Evolutionary conservation across 2,329 filamentous ascomycete species (phyloP), one percentile per base, ranked within the genome.

Genomic region (Fusarium anguioides): DNA sequence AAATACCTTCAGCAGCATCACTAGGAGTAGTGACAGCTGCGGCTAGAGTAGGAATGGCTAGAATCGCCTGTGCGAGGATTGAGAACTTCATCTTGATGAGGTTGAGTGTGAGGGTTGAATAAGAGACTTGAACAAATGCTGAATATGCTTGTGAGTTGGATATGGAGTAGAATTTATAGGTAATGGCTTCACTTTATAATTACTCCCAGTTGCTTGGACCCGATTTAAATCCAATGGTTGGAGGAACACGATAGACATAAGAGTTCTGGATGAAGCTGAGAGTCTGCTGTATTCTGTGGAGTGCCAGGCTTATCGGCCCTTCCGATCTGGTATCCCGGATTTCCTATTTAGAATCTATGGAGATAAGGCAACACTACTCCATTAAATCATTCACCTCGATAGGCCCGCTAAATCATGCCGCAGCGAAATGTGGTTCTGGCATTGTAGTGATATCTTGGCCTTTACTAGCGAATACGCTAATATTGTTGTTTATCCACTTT

Each of bases 151-250:
- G 26, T 33, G 11, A 49, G 12, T 33, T 40, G 1, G 26, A 15
- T 21, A 21, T 20, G n/a, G 12, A 54, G 2, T 24, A 26, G 24
- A 26, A 10, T 10, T 26, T 26, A 6, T 6, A 26, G 24, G 24
- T 10, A 26, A 26, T 26, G 24, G 6, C 10, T 26, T 26, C 24
- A 26, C 24, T 26, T 26, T 26, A 26, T 26, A 26, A 26, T 26
- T 15, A 26, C 27, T 23, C 35, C 2, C 5, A 33, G 1, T 1
- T 12, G 0, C 17, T 0, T 23, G 6, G 4, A 10, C 0, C n/a
- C 8, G 4, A 6, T 4, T 12, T 5, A 21, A 27, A 18, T 17
- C 5, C 5, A 4, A 8, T n/a, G 1, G 6, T 10, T 12, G 11
- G 26, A 20, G 27, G 5, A 36, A 23, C 14, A 11, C 4, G 2